These are phyloP conservation scores for Hypsizygus marmoreus DNA, from an alignment of 768 basidiomycete species.

Conservation along the genomic window DNA sequence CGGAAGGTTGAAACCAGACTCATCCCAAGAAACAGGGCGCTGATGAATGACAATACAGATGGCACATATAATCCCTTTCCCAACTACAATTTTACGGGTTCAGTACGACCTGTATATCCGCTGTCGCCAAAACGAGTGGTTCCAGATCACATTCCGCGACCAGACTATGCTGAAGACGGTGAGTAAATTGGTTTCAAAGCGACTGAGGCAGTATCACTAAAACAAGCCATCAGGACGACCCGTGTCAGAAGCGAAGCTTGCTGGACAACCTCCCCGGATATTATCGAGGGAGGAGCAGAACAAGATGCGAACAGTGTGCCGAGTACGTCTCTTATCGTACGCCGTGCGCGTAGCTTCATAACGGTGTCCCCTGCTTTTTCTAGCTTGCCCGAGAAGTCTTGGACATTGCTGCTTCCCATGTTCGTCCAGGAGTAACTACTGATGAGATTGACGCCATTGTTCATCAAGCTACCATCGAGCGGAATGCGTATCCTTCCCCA, in stretches of 20 bases:
- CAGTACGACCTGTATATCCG: constrained; percentile 85
- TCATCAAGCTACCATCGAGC: constrained; percentile 87
- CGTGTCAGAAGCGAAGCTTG: constrained; percentile 53
- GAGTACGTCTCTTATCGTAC: constrained; percentile 50
- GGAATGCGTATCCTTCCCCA: constrained; percentile 92
- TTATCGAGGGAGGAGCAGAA: constrained; percentile 76
- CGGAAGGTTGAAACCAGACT: no score
- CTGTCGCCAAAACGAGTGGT: constrained; percentile 75
- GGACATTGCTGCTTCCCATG: constrained; percentile 83
- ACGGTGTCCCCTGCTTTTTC: not conserved
- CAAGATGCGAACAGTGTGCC: constrained; percentile 86
- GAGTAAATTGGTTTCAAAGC: constrained; percentile 31
- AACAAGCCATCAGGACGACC: constrained; percentile 51
- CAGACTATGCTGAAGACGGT: constrained; percentile 79
- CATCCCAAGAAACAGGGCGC: no score
- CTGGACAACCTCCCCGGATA: constrained; percentile 65
- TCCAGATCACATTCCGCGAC: constrained; percentile 81
- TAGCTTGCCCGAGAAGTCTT: constrained; percentile 92
- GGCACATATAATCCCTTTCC: constrained; percentile 82
- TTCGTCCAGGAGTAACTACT: constrained; percentile 92
- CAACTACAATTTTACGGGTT: constrained; percentile 75
- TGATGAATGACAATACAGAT: no score
- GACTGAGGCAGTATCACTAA: constrained; percentile 10
- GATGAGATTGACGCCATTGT: constrained; percentile 94
- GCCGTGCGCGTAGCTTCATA: not conserved